These are phyloP conservation scores for Collybia sordida DNA, from an alignment of 768 basidiomycete genomes.

Conservation along the genomic window DNA sequence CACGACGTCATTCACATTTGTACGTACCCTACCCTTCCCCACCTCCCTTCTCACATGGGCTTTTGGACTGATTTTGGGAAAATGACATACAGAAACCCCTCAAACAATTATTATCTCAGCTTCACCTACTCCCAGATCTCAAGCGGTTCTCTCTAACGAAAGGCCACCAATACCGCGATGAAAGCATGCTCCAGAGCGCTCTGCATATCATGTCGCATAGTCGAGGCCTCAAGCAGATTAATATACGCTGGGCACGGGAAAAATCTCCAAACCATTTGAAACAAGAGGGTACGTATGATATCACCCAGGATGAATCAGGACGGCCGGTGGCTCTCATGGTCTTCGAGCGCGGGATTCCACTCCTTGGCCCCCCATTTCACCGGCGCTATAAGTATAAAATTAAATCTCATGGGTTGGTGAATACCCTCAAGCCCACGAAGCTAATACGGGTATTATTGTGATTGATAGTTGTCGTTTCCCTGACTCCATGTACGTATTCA, in stretches of 20 bases:
- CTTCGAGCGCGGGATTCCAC: constrained; percentile 40
- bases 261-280: constrained; percentile 48
- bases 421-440: constrained; percentile 1
- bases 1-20: constrained; percentile 43
- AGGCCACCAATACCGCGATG: constrained; percentile 45
- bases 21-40: constrained; percentile 17
- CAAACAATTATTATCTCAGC: constrained; percentile 36
- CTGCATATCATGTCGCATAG: constrained; percentile 32
- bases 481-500: too few relatives aligned
- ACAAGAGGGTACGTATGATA: constrained; percentile 44
- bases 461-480: neutral
- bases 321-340: constrained; percentile 24
- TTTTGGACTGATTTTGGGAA: neutral
- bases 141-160: constrained; percentile 48
- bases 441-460: neutral
- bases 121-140: constrained; percentile 37
- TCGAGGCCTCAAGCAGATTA: constrained; percentile 38
- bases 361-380: constrained; percentile 39
- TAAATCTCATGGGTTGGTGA: neutral
- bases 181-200: constrained; percentile 43
- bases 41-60: neutral
- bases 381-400: constrained; percentile 26
- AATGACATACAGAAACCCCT: constrained; percentile 35
- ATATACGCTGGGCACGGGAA: constrained; percentile 48
- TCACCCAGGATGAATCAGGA: constrained; percentile 23